These are phyloP conservation scores for Furculomyces boomerangus DNA, from an alignment of 371 early-diverging fungal species.

Conservation along the genomic window DNA sequence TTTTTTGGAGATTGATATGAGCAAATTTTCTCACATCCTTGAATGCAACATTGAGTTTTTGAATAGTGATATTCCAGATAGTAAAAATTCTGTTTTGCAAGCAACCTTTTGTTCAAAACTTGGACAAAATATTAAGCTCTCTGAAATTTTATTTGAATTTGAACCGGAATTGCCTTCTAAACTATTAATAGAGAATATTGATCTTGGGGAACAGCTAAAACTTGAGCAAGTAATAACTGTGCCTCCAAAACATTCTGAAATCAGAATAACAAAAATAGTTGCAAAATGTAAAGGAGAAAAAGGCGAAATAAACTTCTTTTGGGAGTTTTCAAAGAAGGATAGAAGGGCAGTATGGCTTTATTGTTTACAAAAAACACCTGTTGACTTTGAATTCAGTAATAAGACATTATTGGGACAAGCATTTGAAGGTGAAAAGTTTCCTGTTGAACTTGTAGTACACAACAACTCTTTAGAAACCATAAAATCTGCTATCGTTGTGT, in stretches of 20 bases:
- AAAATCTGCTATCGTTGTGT: too few relatives aligned
- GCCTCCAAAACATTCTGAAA: too few relatives aligned
- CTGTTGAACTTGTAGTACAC: background rate
- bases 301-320: background rate
- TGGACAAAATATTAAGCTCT: background rate
- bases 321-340: background rate
- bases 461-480: background rate
- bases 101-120: background rate
- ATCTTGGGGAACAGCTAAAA: too few relatives aligned
- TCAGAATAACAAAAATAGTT: too few relatives aligned
- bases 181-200: too few relatives aligned
- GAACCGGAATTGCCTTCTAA: background rate
- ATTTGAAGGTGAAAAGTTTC: background rate
- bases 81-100: background rate
- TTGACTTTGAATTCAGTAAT: background rate
- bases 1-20: background rate
- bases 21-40: background rate
- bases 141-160: background rate
- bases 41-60: background rate
- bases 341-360: background rate
- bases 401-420: background rate
- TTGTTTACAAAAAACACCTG: background rate
- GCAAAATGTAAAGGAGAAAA: background rate
- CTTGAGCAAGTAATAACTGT: too few relatives aligned
- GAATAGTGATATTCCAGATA: background rate